Evolutionary conservation across 345 rosid species (phyloP).

Genomic region (Isatis tinctoria): DNA sequence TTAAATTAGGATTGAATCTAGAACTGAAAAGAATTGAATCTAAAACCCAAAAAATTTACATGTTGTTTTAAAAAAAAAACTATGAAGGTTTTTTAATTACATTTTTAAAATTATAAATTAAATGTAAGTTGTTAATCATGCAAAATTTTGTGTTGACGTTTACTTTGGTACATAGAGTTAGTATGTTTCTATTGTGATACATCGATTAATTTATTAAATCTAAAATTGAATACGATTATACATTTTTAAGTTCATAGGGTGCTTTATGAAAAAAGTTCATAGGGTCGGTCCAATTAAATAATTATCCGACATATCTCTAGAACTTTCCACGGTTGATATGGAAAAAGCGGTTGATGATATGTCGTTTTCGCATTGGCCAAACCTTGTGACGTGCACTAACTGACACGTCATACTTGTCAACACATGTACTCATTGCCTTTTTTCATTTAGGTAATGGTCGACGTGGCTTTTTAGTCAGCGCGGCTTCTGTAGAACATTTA

Average conservation of each 20-base stretch:
- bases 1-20: too few relatives aligned
- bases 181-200: neutral
- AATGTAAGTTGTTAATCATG: neutral
- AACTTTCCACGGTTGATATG: neutral
- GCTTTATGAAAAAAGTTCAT: neutral
- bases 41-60: too few relatives aligned
- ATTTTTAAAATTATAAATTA: neutral
- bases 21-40: too few relatives aligned
- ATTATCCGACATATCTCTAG: neutral
- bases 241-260: neutral
- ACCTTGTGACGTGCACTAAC: neutral
- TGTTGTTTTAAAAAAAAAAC: too few relatives aligned
- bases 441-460: neutral
- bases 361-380: constrained; percentile 9
- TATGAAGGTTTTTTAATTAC: too few relatives aligned
- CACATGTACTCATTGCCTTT: neutral
- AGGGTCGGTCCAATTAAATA: neutral
- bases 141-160: neutral
- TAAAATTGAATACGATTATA: neutral
- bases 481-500: neutral
- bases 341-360: neutral
- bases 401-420: constrained; percentile 15
- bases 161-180: too few relatives aligned
- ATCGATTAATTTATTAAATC: neutral
- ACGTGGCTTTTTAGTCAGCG: constrained; percentile 9